Evolutionary conservation across 75 land plant species (phyloP), one percentile per base, ranked within the genome.

Genomic region (Pseudotsuga menziesii): DNA sequence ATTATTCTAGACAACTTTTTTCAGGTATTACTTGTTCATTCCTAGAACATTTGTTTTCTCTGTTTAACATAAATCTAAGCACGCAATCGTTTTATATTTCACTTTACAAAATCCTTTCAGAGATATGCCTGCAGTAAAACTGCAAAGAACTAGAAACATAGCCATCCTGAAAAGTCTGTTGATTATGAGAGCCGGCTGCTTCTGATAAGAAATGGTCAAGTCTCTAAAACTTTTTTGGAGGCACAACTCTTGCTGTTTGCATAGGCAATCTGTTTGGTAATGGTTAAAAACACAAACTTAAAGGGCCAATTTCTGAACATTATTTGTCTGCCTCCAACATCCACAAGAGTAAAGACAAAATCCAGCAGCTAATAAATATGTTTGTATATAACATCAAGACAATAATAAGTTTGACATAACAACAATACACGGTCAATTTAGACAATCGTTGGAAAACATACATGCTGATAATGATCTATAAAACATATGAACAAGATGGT

Each of bases 1-100:
- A 58, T 78, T 15, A 87, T 92, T 5, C 78, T 91, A 27, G 82
- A 82, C 60, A 92, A 92, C 83, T 87, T 92, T 74, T 84, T 91
- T 57, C 87, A 91, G 91, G 95, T 92, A 76, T 44, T 67, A 48
- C 3, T 77, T 41, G 9, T 36, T 57, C 59, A 35, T n/a, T 57
- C 23, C 48, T 39, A 25, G n/a, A 25, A 55, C 17, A 12, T 23
- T 26, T 14, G 26, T 56, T 55, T 74, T 52, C 8, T 19, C n/a
- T 74, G 23, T 74, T 19, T 29, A 25, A 26, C 15, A 69, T 19
- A 44, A 8, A 41, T 69, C n/a, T 69, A 69, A 41, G 19, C 20
- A 41, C 20, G 72, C n/a, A 69, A 48, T 48, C 54, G 2, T 48
- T 48, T 11, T 48, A 48, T 12, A 48, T 48, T 48, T 9, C 54